Base-by-base conservation (phyloP, 805 yeast species). In the Myxozyma kluyveri region DNA sequence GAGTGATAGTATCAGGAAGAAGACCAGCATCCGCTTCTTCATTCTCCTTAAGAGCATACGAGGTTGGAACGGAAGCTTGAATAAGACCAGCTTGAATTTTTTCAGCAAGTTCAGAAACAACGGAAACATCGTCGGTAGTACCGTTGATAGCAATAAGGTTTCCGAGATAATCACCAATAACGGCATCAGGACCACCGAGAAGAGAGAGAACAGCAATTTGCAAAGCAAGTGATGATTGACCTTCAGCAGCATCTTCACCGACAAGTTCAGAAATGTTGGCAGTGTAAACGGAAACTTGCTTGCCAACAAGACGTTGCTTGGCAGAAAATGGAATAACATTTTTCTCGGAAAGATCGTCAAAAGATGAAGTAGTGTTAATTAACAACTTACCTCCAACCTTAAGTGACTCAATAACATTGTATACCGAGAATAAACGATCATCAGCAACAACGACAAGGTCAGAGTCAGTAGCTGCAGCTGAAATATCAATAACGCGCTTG, bases 171-270 rank as follows among this genome's bases (percentile, higher is more conserved):
- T 27, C 49, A 53, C 61, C 66, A 42, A 50, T 56, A 24, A 62
- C 62, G 17, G 39, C 61, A 59, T 60, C 76, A 14, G 88, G 86
- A 57, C 76, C 79, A 5, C 86, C 79, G 14, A 29, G 33, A 39
- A 77, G 72, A 54, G 77, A 77, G 95, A 96, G 88, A 74, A 88
- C 84, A 0, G 83, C 87, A 38, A 84, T 79, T 71, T 89, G 96
- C 51, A 80, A 71, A 45, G 88, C 88, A 67, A 89, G 83, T 29
- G 75, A 75, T 3, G 93, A 81, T 31, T 32, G 44, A 66, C 89
- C 82, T 26, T 95, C 95, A 61, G 80, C 77, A 37, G 93, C 83
- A 49, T 56, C 61, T 27, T 42, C 38, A 17, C 10, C 19, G 17
- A 29, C 48, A 14, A 46, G 41, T 4, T 39, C 59, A 18, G 47